Base-by-base conservation (phyloP, 331 rosid genomes). In the Quercus tomentella region DNA sequence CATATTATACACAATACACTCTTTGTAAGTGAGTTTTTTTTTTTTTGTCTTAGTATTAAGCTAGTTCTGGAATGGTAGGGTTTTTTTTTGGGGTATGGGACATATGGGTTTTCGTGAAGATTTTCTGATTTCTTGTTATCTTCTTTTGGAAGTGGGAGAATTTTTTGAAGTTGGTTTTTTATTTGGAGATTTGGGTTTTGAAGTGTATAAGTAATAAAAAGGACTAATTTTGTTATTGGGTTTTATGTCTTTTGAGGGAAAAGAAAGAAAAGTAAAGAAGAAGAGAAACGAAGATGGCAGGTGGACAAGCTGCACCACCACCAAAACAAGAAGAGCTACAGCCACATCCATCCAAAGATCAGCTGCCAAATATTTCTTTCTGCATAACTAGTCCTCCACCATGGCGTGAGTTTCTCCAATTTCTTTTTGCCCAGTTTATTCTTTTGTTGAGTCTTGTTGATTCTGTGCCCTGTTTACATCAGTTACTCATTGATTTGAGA, bases 381-480 rank as follows among this genome's bases (percentile, higher is more conserved):
- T 95, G 99, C 97, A 91, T 93, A 76, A 93, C 96, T 14, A 95
- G 99, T 84, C 97, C 98, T 89, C 99, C 99, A 83, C 97, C 98
- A 4, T 95, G 99, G 99, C 99, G 99, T 95, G 86, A 91, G 97
- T 86, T 52, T 72, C 31, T 28, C 72, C n/a, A 41, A 41, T 62
- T 76, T 60, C 66, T 37, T 78, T n/a, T 57, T 78, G 35, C 17
- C n/a, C 26, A 35, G 12, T 58, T 67, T 0, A 52, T 7, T 33
- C 30, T 49, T 25, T 30, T 66, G 7, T 58, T 77, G 3, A 16
- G 56, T 51, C 18, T 25, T 41, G 60, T 6, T 79, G 55, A 49
- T 49, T 49, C 5, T 49, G 55, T 49, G 55, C 17, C 55, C 55
- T 49, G 55, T 49, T 49, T 49, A 9, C 49, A 41, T 41, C 9